A percentile compares a stretch with the other conserved stretches of the same genome.
Conservation (phyloP, 1,284 basidiomycete species). For the Tilletia setariae region DNA sequence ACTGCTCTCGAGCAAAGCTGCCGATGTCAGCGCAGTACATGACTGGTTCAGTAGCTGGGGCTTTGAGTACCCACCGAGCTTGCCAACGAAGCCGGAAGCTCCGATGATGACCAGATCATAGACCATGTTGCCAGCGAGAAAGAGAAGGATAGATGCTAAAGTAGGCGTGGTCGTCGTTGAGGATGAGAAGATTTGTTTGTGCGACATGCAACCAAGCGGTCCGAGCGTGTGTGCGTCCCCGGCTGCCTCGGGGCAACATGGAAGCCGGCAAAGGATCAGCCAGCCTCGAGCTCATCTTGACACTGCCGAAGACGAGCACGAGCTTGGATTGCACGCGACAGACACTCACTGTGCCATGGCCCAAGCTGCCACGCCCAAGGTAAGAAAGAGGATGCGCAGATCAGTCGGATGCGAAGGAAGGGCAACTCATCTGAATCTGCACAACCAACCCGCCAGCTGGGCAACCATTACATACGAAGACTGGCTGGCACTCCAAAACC, state of each 20-base stretch:
- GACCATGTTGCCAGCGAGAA: not conserved
- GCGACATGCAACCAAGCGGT: too few relatives aligned
- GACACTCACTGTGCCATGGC: too few relatives aligned
- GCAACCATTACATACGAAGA: conserved; percentile 40
- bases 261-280: too few relatives aligned
- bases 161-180: not conserved
- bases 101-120: conserved; percentile 35
- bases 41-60: not conserved
- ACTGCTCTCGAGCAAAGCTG: not conserved
- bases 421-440: too few relatives aligned
- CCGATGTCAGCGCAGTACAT: not conserved
- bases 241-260: too few relatives aligned
- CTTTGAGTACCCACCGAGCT: conserved; percentile 20
- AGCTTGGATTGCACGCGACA: too few relatives aligned
- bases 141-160: not conserved
- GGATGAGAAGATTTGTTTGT: not conserved
- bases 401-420: too few relatives aligned
- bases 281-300: too few relatives aligned
- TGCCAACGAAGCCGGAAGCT: conserved; percentile 49
- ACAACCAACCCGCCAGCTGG: conserved; percentile 19
- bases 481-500: conserved; percentile 37
- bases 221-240: too few relatives aligned
- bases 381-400: too few relatives aligned
- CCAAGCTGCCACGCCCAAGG: too few relatives aligned
- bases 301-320: too few relatives aligned